Base-by-base conservation (phyloP, 306 rosid genomes). In the Glycine tomentella region DNA sequence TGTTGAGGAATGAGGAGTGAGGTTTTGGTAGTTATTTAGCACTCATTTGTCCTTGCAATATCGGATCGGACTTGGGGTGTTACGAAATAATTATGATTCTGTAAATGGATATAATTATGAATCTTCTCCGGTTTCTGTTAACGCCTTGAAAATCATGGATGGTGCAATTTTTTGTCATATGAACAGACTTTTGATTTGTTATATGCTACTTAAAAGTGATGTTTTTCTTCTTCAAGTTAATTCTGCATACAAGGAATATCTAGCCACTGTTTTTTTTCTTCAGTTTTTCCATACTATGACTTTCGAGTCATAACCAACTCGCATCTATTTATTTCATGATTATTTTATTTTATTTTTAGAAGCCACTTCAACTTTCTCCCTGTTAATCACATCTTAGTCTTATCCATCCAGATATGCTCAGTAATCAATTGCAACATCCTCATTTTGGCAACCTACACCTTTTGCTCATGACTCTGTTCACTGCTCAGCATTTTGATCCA, bases 401-500 rank as follows among this genome's bases (percentile, higher is more conserved):
- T 25, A 25, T 25, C 31, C 31, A 25, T 72, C 8, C 25, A 6
- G 36, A 25, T 16, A 73, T 52, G 66, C 52, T 10, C 20, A 6
- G 51, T 16, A 38, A 59, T 59, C 42, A 45, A 59, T 59, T 9
- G 46, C 33, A 13, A 9, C 56, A 20, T 75, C 31, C 15, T 45
- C 80, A 31, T 61, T 44, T 17, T 45, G 44, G 20, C 58, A 20
- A 17, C 53, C 38, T 25, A 25, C 79, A 44, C 42, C 69, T 17
- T 44, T 57, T 44, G 44, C 69, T 75, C 69, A 20, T 12, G 57
- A 57, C 42, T 48, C 15, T 31, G 10, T 31, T 58, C 79, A 75
- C n/a, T 61, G 79, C 55, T 17, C 20, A 3, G 25, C 14, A 74
- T 58, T 74, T 38, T 74, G 70, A 56, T 81, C 66, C 75, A 80